These are phyloP conservation scores for Hemileccinum rubropunctum DNA, from an alignment of 768 basidiomycete species.

Conservation along the genomic window DNA sequence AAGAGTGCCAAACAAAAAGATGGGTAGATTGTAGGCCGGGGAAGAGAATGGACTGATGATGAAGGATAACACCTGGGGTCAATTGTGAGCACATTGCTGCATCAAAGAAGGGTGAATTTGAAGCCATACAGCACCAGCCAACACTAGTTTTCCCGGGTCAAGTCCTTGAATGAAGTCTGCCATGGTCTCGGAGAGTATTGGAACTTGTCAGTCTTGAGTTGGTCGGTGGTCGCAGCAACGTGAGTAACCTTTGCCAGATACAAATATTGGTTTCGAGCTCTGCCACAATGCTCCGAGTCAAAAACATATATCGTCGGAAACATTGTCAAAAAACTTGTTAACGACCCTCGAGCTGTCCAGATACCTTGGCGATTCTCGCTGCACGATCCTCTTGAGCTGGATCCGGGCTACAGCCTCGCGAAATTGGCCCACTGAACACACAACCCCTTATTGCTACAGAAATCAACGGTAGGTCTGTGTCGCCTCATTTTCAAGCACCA, in stretches of 20 bases:
- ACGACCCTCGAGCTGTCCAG: too few relatives aligned
- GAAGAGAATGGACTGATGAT: constrained; percentile 50
- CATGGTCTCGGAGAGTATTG: constrained; percentile 28
- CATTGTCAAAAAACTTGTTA: too few relatives aligned
- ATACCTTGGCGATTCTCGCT: too few relatives aligned
- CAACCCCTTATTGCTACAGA: too few relatives aligned
- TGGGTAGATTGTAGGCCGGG: constrained; percentile 77
- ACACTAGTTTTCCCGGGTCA: constrained; percentile 68
- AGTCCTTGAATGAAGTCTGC: constrained; percentile 68
- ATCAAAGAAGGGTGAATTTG: not conserved
- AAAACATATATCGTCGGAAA: too few relatives aligned
- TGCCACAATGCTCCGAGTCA: too few relatives aligned
- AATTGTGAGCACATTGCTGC: not conserved
- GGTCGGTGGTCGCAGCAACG: not conserved
- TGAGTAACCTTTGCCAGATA: constrained; percentile 8
- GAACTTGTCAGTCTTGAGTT: too few relatives aligned
- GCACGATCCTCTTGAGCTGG: too few relatives aligned
- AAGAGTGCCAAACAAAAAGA: constrained; percentile 76
- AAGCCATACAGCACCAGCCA: constrained; percentile 57
- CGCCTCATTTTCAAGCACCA: too few relatives aligned
- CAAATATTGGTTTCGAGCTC: not conserved
- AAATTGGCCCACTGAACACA: too few relatives aligned
- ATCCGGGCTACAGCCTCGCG: too few relatives aligned
- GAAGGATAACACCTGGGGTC: constrained; percentile 58
- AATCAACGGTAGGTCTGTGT: too few relatives aligned